Base-by-base conservation (phyloP, 768 basidiomycete species). In the Coprinopsis marcescibilis region DNA sequence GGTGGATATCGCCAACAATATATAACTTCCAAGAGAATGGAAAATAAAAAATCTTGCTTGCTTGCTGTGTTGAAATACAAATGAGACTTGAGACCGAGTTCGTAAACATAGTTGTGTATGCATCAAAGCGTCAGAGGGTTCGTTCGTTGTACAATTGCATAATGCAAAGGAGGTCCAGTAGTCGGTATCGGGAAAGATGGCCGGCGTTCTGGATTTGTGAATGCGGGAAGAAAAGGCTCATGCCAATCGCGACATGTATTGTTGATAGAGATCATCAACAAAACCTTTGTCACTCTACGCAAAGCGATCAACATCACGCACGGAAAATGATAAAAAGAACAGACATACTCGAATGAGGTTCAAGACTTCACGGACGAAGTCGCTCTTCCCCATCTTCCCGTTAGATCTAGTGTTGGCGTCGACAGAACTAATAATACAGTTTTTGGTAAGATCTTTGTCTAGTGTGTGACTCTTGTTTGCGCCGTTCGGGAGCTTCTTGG, bases 231-330 rank as follows among this genome's bases (percentile, higher is more conserved):
- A 15, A 15, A 13, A 14, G 15, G 19, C n/a, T 49, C 48, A 49
- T 1, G 33, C 34, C 34, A 37, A 29, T 27, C 26, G 4, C 7
- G 48, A 36, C 11, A 35, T 8, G 21, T 49, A 49, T 32, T 34
- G 42, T 38, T 44, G 48, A 44, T 49, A 56, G 25, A 56, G 29
- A 2, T 26, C 62, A 52, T 87, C 81, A 49, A 81, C 81, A 55
- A 86, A 87, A 13, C 68, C 62, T 53, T 76, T 71, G 65, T 86
- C 79, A 45, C 75, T 83, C 84, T 86, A 54, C 21, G 21, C 25
- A 13, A 26, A 15, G 4, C 19, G 12, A 43, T 26, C 23, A 45
- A 36, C 15, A 30, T 23, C 20, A 35, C 25, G 36, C 46, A 30
- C 36, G 41, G 24, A 14, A 26, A 32, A 27, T 14, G 7, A 46